Percentiles rank a stretch among this genome's conserved stretches.
Conservation (phyloP, 2,329 filamentous ascomycete species). For the Rutstroemia sp. region DNA sequence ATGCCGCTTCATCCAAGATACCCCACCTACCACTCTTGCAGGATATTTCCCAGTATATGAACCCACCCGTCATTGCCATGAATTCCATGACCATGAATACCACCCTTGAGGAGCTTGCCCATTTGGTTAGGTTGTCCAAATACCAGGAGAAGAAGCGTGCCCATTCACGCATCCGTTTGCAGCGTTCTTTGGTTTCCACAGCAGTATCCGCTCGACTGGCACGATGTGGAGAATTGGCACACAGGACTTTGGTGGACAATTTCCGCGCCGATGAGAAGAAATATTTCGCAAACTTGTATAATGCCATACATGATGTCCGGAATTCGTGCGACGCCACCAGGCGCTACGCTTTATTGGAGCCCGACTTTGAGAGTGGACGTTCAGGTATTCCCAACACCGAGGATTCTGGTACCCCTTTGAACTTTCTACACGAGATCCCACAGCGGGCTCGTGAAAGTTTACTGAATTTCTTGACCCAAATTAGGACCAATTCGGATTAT, state of each 20-base stretch:
- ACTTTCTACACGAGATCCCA: constrained; percentile 68
- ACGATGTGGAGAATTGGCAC: constrained; percentile 65
- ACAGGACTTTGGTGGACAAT: constrained; percentile 68
- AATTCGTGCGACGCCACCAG: constrained; percentile 68
- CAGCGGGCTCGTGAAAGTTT: constrained; percentile 67
- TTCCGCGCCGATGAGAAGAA: constrained; percentile 76
- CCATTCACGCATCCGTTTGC: constrained; percentile 64
- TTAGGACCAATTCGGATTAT: constrained; percentile 83
- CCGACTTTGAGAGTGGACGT: constrained; percentile 54
- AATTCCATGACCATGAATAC: constrained; percentile 56
- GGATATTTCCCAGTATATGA: constrained; percentile 60
- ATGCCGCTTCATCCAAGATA: constrained; percentile 19
- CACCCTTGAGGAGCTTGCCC: constrained; percentile 69
- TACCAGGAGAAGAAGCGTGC: constrained; percentile 76
- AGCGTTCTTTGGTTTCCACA: constrained; percentile 66
- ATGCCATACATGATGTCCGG: constrained; percentile 71
- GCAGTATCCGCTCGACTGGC: constrained; percentile 68
- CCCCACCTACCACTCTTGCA: constrained; percentile 46
- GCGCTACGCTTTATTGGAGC: constrained; percentile 63
- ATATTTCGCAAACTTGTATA: constrained; percentile 65
- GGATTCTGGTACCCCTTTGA: constrained; percentile 36
- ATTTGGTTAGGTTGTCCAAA: constrained; percentile 68
- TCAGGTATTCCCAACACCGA: constrained; percentile 30
- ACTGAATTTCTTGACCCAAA: constrained; percentile 69
- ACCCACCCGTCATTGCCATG: constrained; percentile 42